These are phyloP conservation scores for Cylindrotheca closterium DNA, from an alignment of 108 stramenopile species.

Conservation along the genomic window DNA sequence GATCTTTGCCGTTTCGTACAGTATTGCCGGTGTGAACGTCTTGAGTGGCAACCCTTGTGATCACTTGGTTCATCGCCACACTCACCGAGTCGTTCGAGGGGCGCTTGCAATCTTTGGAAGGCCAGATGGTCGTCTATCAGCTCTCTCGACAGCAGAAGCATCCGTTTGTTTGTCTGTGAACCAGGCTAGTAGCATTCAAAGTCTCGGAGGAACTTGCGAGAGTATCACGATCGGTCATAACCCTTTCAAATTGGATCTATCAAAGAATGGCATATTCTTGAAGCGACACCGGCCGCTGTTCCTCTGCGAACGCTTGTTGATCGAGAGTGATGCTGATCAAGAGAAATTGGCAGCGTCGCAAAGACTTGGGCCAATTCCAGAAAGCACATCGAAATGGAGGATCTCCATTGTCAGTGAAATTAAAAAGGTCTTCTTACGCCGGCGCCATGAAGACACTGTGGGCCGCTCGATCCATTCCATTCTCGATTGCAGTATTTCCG, in stretches of 20 bases:
- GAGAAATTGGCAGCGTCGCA: neutral
- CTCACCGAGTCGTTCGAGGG: conserved; percentile 70
- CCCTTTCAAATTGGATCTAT: conserved; percentile 59
- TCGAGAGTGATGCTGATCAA: conserved; percentile 24
- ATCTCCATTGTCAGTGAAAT: neutral
- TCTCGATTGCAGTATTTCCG: conserved; percentile 25
- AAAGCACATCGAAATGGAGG: neutral
- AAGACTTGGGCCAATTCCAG: neutral
- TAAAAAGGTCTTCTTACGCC: neutral
- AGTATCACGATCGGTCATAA: conserved; percentile 86
- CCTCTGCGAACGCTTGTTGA: conserved; percentile 56
- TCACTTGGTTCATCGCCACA: conserved; percentile 81
- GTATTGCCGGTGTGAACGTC: conserved; percentile 69
- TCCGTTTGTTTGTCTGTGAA: conserved; percentile 73
- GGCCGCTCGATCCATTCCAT: conserved; percentile 2
- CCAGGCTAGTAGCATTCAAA: conserved; percentile 75
- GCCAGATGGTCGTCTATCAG: conserved; percentile 83
- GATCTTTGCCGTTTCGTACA: conserved; percentile 76
- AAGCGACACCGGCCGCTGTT: conserved; percentile 54
- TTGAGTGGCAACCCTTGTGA: conserved; percentile 70
- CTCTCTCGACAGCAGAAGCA: conserved; percentile 68
- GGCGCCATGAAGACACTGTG: neutral
- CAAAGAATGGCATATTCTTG: conserved; percentile 44
- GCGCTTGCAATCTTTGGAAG: conserved; percentile 73
- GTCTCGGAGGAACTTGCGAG: conserved; percentile 65